Base-by-base conservation (phyloP, 2,329 filamentous ascomycete species). In the Escovopsis weberi region DNA sequence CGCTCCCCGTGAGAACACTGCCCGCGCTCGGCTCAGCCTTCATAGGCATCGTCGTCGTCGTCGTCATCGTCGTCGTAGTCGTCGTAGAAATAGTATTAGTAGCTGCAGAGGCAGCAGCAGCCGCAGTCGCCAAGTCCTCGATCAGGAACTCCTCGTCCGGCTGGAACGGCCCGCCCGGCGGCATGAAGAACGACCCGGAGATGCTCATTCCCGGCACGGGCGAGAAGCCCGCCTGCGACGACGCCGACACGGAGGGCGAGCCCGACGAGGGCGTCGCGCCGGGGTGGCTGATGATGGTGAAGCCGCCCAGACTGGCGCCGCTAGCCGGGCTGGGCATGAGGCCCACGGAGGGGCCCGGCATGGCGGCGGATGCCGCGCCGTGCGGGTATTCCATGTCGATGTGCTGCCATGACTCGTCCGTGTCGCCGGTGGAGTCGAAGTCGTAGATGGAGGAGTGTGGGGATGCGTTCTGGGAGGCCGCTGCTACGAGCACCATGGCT, bases 291-390 rank as follows among this genome's bases (percentile, higher is more conserved):
- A 74, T 55, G 37, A 74, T 55, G 11, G 61, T 63, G 56, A 67
- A 75, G 19, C 71, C 70, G 33, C 63, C 65, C 49, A 75, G 54
- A 45, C 71, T 74, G 23, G 23, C 23, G 12, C 65, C 63, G 49
- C 64, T 70, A 10, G 64, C 65, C 5, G 72, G 71, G 47, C 72
- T 73, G 26, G 67, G 63, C 15, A 69, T 56, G 46, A 72, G 68
- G 15, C 61, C 65, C 9, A 65, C 57, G 1, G 66, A 66, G 23
- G 23, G 23, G 0, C 57, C 62, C 0, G 63, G 50, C 11, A 32
- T 3, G 28, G 28, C 6, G 4, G 52, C 58, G 12, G 61, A 62
- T 26, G 53, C 56, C 28, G 28, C 28, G 43, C 55, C 50, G 39
- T 55, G 55, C 30, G 58, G 52, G 43, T 60, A 59, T 11, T 11